A percentile compares a stretch with the other conserved stretches of the same genome.
These are phyloP conservation scores for Ganoderma lucidum DNA, from an alignment of 1,284 basidiomycete species.

Conservation along the genomic window DNA sequence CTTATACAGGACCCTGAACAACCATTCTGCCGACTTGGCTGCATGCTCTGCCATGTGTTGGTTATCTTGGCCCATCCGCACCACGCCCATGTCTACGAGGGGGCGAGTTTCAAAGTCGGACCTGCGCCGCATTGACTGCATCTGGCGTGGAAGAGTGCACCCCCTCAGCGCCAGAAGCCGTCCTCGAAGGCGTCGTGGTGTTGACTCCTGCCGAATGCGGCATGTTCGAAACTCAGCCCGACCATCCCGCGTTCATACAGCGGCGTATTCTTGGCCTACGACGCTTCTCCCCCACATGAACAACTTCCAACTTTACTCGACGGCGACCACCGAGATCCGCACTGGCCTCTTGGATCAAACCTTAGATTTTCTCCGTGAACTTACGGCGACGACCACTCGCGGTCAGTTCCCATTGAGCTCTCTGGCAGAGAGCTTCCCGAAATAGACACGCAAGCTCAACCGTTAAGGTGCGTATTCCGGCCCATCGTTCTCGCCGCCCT, in stretches of 20 bases:
- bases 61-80: conserved; percentile 1
- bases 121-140: conserved; percentile 9
- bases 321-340: conserved; percentile 24
- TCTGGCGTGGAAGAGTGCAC: conserved; percentile 15
- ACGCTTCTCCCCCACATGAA: conserved; percentile 22
- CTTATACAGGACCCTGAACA: conserved; percentile 9
- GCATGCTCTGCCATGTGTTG: conserved; percentile 12
- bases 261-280: conserved; percentile 17
- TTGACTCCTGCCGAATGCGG: conserved; percentile 10
- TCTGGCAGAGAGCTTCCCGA: conserved; percentile 10
- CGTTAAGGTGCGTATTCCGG: conserved; percentile 30
- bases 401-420: background rate
- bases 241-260: conserved; percentile 28
- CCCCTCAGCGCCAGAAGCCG: conserved; percentile 6
- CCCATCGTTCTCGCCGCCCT: conserved; percentile 13
- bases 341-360: conserved; percentile 15
- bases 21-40: conserved; percentile 12
- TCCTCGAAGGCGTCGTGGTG: conserved; percentile 11
- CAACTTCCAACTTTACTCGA: conserved; percentile 20
- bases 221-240: conserved; percentile 19
- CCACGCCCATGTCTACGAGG: background rate
- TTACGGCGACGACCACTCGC: conserved; percentile 9
- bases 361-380: conserved; percentile 21
- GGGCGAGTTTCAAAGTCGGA: conserved; percentile 9
- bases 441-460: conserved; percentile 28